Evolutionary conservation across 345 rosid species (phyloP).

Genomic region (Lepidium didymum): DNA sequence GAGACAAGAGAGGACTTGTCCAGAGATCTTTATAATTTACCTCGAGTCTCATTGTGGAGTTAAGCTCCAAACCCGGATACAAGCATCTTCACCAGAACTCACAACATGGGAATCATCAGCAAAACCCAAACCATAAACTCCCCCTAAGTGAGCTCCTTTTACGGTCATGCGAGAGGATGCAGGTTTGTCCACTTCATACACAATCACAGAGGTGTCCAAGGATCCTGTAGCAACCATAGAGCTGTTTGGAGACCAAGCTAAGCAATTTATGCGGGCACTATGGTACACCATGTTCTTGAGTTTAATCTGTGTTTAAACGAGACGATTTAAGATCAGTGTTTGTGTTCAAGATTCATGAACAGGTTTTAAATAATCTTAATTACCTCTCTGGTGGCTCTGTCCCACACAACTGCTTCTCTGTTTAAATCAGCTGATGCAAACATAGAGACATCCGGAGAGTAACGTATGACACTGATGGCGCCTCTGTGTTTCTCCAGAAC

Average conservation of each 20-base stretch:
- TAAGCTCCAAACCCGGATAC: slow-evolving; percentile 67
- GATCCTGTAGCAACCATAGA: slow-evolving; percentile 79
- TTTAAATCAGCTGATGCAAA: slow-evolving; percentile 87
- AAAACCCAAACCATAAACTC: slow-evolving; percentile 81
- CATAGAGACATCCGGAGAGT: slow-evolving; percentile 91
- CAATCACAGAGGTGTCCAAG: slow-evolving; percentile 69
- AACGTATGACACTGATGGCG: slow-evolving; percentile 68
- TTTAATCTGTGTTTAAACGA: slow-evolving; percentile 44
- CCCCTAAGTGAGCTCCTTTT: slow-evolving; percentile 86
- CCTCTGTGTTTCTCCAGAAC: slow-evolving; percentile 89
- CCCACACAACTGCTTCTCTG: slow-evolving; percentile 93
- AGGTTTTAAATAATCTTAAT: neutral
- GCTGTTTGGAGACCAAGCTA: slow-evolving; percentile 86
- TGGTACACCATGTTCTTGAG: slow-evolving; percentile 87
- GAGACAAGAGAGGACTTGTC: neutral
- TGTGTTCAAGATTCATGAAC: neutral
- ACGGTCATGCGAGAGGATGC: slow-evolving; percentile 62
- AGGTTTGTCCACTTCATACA: slow-evolving; percentile 73
- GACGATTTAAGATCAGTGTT: neutral
- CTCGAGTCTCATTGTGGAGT: slow-evolving; percentile 27
- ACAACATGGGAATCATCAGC: slow-evolving; percentile 49
- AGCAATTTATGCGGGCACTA: slow-evolving; percentile 77
- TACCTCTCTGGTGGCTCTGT: slow-evolving; percentile 78
- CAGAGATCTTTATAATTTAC: neutral
- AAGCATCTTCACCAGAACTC: slow-evolving; percentile 97